Base-by-base conservation (phyloP, 2,329 filamentous ascomycete species). In the Microsporum audouinii region DNA sequence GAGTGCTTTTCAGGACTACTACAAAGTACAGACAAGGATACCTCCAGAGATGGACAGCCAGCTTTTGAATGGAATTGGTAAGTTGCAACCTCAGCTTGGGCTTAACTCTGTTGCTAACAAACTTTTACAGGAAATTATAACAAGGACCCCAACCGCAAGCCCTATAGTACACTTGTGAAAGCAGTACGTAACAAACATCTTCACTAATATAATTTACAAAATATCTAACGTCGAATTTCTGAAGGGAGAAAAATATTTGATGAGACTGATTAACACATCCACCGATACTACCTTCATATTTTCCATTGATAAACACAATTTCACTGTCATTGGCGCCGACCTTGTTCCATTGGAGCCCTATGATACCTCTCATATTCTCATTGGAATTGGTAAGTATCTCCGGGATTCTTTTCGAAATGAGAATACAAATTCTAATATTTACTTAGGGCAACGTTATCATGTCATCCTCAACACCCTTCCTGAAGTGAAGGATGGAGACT, bases 331-430 rank as follows among this genome's bases (percentile, higher is more conserved):
- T 45, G 75, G 78, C 0, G 61, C 71, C 17, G 84, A 85, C 62
- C 70, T 85, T 2, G 80, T 86, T 0, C 81, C 83, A 1, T 76
- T 86, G 29, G 66, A 75, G 29, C 83, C 83, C 0, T 86, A 80
- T 63, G 70, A 71, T 0, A 78, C 82, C 0, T 73, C 75, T 0
- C 72, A 71, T n/a, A 57, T 83, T 2, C 71, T 73, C 17, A 33
- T 59, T 7, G 23, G 36, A 3, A 43, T 59, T 47, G 57, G 57
- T 59, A 47, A 59, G 41, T 34, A 1, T 2, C 55, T 8, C 1
- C n/a, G 29, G 5, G n/a, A 41, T 43, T 36, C 12, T 8, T 31
- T 10, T 43, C 47, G 6, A n/a, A 34, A 53, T 5, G 41, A 51
- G 8, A n/a, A 12, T n/a, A 12, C 41, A 23, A 1, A 53, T 39